Base-by-base conservation (phyloP, 495 filamentous ascomycete species). In the Daldinia bambusicola region DNA sequence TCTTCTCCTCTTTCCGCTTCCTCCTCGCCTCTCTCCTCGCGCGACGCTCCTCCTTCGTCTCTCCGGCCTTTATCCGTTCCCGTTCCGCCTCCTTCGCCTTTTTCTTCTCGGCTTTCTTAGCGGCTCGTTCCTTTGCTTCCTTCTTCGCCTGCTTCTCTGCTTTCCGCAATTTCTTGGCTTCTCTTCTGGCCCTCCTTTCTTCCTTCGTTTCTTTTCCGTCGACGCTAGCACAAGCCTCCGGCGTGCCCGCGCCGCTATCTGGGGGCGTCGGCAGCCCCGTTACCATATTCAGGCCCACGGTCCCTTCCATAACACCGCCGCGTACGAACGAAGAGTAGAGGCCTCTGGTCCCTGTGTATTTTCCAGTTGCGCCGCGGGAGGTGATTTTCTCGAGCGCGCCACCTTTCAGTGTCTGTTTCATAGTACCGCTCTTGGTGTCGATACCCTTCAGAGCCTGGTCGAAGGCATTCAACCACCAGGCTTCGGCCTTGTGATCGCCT, bases 401-500 rank as follows among this genome's bases (percentile, higher is more conserved):
- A 14, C 77, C 79, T 9, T 79, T 82, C 0, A 84, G 74, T 4
- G 84, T 84, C 77, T 84, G 85, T 26, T 82, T 79, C 22, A 88
- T 81, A 26, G 68, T 75, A 10, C 82, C 83, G 66, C 81, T 76
- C 61, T 82, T 82, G 10, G 81, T 85, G 75, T 92, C 89, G 20
- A 93, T 81, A 2, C 89, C 89, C 76, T 92, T 90, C 66, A 95
- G 80, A 31, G 89, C 89, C 75, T 90, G 87, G 80, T 95, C 92
- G 72, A 94, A 93, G 50, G 91, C 92, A 52, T 89, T 85, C 63
- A 93, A 78, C 92, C 92, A 94, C 92, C 92, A 95, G 69, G 92
- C 90, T 55, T 88, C 85, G 69, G 86, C 88, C 50, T 88, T 91
- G 63, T 82, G 78, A 55, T 89, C 89, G n/a, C 83, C 80, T 61